Evolutionary conservation across 208 protist genomes (phyloP), one percentile per base, ranked within the genome.

Genomic region (Porcisia hertigi): DNA sequence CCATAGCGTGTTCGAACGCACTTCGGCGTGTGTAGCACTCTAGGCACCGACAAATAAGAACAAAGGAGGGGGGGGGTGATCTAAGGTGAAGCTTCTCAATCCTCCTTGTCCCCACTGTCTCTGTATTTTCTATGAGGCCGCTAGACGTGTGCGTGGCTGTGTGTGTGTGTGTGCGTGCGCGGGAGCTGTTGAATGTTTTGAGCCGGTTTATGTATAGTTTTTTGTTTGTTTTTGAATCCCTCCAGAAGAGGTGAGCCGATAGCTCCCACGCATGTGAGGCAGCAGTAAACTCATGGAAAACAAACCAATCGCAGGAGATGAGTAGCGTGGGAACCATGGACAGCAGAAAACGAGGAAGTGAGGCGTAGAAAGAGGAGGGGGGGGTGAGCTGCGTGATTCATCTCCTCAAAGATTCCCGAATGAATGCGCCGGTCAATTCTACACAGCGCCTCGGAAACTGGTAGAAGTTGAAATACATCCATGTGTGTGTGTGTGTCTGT

Each of bases 1-100:
- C 25, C 70, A 81, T 81, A 39, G 16, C 58, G 62, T 36, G 30
- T 39, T 36, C 53, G 49, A 12, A 23, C 23, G 52, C 11, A 55
- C 34, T 12, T 1, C 0, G 8, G 7, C 18, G 54, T 58, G 25
- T 36, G 18, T 60, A 5, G 25, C 1, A 43, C 14, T 43, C 36
- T 34, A 64, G 41, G 59, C 59, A 64, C 36, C 25, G 41, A 5
- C 57, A 62, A 30, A 39, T 25, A 64, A 64, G 34, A 64, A 69
- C 30, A 76, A 58, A 39, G n/a, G 54, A n/a, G 49, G 47, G 14
- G n/a, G 71, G 34, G 20, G n/a, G n/a, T n/a, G n/a, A n/a, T n/a
- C n/a, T n/a, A 53, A 75, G 18, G 53, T 16, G 25, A 25, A 36
- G 36, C 41, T 8, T 34, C 0, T 64, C 59, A 7, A 11, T 34